These are phyloP conservation scores for Coemansia sp. DNA, from an alignment of 192 early-diverging fungal species.

Conservation along the genomic window DNA sequence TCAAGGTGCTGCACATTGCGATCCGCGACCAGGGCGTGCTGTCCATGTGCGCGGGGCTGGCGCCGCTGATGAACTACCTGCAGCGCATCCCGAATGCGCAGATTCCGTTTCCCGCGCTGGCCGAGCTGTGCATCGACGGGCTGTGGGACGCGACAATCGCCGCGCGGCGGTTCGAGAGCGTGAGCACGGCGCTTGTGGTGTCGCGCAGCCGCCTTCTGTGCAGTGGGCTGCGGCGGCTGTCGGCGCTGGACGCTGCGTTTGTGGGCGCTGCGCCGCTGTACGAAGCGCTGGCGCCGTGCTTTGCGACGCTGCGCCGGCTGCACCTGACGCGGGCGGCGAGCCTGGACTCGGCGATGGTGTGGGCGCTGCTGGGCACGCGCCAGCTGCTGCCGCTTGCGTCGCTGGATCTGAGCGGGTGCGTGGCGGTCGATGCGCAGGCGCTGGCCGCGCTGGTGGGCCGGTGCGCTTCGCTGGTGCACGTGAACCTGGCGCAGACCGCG, in stretches of 20 bases:
- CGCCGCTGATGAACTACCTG: constrained; percentile 21
- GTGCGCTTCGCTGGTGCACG: constrained; percentile 25
- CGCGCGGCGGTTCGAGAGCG: constrained; percentile 16
- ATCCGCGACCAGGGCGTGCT: constrained; percentile 25
- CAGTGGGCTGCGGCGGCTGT: constrained; percentile 14
- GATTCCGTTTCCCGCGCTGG: constrained; percentile 23
- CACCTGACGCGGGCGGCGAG: constrained; percentile 21
- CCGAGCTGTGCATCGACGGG: constrained; percentile 36
- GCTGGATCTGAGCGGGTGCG: constrained; percentile 40
- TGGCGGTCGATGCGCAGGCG: constrained; percentile 9
- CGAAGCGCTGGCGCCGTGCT: constrained; percentile 2
- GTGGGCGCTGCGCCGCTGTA: background rate
- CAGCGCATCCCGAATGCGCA: constrained; percentile 8
- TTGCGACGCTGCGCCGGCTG: constrained; percentile 19
- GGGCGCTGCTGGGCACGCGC: background rate
- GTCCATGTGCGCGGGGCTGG: constrained; percentile 10
- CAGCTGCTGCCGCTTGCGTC: constrained; percentile 17
- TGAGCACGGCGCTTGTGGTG: background rate
- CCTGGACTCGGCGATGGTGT: constrained; percentile 7
- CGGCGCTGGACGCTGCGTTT: constrained; percentile 21
- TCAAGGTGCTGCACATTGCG: constrained; percentile 31
- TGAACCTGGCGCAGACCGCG: constrained; percentile 31
- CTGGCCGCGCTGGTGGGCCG: constrained; percentile 14
- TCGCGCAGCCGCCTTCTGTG: constrained; percentile 9
- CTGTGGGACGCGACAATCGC: constrained; percentile 20